phyloP scores from a whole-genome alignment of 2,329 filamentous ascomycete species.

The Venturia nashicola region DNA sequence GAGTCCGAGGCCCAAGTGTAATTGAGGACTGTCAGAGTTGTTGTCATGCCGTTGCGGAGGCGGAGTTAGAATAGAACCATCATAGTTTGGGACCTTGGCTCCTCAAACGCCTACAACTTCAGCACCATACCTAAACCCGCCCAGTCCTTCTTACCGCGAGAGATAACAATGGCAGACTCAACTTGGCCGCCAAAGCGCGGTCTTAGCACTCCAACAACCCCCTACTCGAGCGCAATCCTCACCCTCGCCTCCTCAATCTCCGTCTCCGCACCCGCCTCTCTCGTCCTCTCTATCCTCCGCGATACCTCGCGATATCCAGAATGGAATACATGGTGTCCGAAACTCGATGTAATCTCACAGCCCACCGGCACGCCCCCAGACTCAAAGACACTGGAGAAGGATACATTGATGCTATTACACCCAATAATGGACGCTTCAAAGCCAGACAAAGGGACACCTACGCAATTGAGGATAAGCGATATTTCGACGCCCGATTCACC shows the following conservation, averaged over 20 bases:
- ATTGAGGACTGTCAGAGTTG: too few relatives aligned
- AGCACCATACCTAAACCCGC: neutral
- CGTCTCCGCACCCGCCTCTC: conserved; percentile 7
- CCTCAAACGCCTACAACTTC: neutral
- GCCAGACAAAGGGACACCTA: conserved; percentile 13
- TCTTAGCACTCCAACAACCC: conserved; percentile 14
- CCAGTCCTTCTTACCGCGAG: neutral
- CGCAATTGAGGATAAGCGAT: conserved; percentile 15
- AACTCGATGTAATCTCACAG: conserved; percentile 11
- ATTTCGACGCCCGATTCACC: conserved; percentile 16
- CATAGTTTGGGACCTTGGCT: too few relatives aligned
- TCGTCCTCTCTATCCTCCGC: conserved; percentile 9
- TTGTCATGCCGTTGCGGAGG: neutral
- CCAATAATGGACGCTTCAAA: conserved; percentile 17
- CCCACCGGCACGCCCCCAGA: conserved; percentile 5
- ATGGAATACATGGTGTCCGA: conserved; percentile 9
- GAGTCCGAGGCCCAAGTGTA: too few relatives aligned
- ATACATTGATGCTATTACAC: conserved; percentile 15
- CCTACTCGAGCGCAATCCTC: conserved; percentile 6
- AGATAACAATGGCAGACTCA: neutral
- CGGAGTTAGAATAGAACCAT: neutral
- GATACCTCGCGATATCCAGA: conserved; percentile 7
- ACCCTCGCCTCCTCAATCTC: conserved; percentile 1
- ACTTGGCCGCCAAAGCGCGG: conserved; percentile 16
- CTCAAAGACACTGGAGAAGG: conserved; percentile 12